Evolutionary conservation across 2,329 filamentous ascomycete species (phyloP).

Genomic region (Pseudogymnoascus sp.): DNA sequence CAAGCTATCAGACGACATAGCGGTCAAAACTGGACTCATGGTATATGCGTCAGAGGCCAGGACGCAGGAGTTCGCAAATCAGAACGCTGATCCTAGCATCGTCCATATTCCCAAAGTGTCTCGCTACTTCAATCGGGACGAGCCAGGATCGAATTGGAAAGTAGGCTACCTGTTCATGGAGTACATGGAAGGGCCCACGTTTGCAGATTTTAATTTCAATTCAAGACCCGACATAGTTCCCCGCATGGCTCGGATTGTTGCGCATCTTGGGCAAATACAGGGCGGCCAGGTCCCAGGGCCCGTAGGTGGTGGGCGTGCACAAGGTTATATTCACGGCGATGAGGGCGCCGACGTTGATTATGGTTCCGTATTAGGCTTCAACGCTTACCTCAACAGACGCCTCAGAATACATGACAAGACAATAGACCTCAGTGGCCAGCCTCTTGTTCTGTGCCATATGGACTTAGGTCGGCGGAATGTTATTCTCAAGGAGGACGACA

Average conservation of each 20-base stretch:
- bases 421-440: slow-evolving; percentile 18
- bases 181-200: slow-evolving; percentile 17
- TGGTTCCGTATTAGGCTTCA: background rate
- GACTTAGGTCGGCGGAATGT: slow-evolving; percentile 23
- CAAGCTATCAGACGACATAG: slow-evolving; percentile 13
- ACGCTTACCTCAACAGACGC: background rate
- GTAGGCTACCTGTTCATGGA: slow-evolving; percentile 23
- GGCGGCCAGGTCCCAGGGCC: slow-evolving; percentile 16
- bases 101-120: slow-evolving; percentile 20
- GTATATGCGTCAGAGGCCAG: slow-evolving; percentile 17
- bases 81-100: slow-evolving; percentile 15
- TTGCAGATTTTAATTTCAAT: slow-evolving; percentile 14
- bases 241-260: slow-evolving; percentile 15
- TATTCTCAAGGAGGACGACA: slow-evolving; percentile 19
- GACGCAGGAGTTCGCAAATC: slow-evolving; percentile 18
- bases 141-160: background rate
- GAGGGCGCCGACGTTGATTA: background rate
- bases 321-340: slow-evolving; percentile 20
- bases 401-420: background rate
- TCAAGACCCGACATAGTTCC: slow-evolving; percentile 12
- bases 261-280: slow-evolving; percentile 13
- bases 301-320: slow-evolving; percentile 14
- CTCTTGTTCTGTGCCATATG: slow-evolving; percentile 23
- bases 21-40: slow-evolving; percentile 17
- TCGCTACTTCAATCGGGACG: slow-evolving; percentile 16